Conservation (phyloP, 2,329 filamentous ascomycete genomes). For the Fusarium solani-melongenae region DNA sequence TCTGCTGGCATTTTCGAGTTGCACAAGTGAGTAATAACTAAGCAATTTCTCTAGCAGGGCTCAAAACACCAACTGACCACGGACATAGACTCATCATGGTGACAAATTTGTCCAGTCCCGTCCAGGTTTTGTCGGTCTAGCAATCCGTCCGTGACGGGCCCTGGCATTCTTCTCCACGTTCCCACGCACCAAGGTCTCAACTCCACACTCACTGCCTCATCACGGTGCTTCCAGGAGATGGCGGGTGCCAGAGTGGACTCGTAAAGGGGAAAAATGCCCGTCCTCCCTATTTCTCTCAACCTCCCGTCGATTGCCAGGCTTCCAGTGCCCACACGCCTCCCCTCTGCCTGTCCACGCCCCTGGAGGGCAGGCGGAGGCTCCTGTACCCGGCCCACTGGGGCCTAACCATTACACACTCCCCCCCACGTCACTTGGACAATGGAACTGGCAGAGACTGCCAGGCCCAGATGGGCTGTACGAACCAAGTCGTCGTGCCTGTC, state of each 20-base stretch:
- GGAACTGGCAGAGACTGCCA: conserved; percentile 23
- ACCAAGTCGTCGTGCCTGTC: conserved; percentile 23
- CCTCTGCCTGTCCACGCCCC: background rate
- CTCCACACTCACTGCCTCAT: conserved; percentile 19
- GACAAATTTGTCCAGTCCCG: background rate
- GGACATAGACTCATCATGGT: background rate
- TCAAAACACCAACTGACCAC: background rate
- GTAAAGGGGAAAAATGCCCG: conserved; percentile 10
- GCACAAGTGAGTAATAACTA: conserved; percentile 23
- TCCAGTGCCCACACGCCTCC: conserved; percentile 12
- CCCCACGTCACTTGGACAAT: conserved; percentile 32
- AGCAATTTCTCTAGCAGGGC: conserved; percentile 15
- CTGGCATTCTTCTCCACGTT: conserved; percentile 19
- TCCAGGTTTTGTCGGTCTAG: conserved; percentile 8
- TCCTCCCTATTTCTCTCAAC: background rate
- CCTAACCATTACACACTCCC: conserved; percentile 36
- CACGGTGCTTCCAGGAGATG: conserved; percentile 8
- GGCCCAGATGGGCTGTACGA: conserved; percentile 25
- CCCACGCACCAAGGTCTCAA: background rate
- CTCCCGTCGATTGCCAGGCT: background rate
- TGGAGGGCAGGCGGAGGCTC: background rate
- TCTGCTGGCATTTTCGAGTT: conserved; percentile 13
- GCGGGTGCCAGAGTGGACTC: conserved; percentile 2
- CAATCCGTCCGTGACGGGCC: conserved; percentile 2
- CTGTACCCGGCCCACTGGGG: conserved; percentile 22